phyloP scores from a whole-genome alignment of 352 stramenopile genomes.

The Phytophthora vignae region DNA sequence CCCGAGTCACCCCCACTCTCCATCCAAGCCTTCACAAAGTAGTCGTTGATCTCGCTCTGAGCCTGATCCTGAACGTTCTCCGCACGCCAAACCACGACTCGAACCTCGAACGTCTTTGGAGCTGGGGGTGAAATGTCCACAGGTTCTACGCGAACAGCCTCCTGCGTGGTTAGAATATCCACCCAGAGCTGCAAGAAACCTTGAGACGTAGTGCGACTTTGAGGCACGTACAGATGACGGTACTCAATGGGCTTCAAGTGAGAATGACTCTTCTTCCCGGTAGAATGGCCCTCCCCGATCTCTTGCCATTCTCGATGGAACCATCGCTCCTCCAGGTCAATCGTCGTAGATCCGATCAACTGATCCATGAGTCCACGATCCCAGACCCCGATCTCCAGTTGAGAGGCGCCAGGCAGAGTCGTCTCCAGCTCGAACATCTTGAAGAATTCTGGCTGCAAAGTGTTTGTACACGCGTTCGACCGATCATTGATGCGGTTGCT shows the following conservation, averaged over 20 bases:
- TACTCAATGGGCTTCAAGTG: conserved; percentile 90
- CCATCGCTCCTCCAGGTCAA: conserved; percentile 95
- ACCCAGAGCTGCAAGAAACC: conserved; percentile 87
- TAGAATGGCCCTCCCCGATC: conserved; percentile 41
- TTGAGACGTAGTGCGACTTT: conserved; percentile 74
- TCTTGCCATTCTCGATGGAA: conserved; percentile 91
- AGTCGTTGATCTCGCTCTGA: conserved; percentile 90
- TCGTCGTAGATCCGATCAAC: conserved; percentile 91
- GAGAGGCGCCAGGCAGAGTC: conserved; percentile 75
- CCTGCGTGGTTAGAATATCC: conserved; percentile 86
- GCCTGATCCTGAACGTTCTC: conserved; percentile 83
- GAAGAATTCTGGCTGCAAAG: conserved; percentile 85
- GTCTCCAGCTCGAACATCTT: conserved; percentile 71
- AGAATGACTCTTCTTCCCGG: neutral
- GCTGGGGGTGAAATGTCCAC: conserved; percentile 74
- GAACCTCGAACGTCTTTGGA: conserved; percentile 85
- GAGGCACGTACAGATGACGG: conserved; percentile 79
- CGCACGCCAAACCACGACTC: conserved; percentile 91
- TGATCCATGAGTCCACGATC: conserved; percentile 86
- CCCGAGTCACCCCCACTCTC: conserved; percentile 49
- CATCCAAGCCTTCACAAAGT: conserved; percentile 94
- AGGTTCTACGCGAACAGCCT: conserved; percentile 69
- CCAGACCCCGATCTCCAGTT: conserved; percentile 84
- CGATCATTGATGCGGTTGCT: conserved; percentile 76
- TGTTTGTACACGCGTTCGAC: conserved; percentile 73